Base-by-base conservation (phyloP, 441 rosid genomes). In the Populus tomentosa region DNA sequence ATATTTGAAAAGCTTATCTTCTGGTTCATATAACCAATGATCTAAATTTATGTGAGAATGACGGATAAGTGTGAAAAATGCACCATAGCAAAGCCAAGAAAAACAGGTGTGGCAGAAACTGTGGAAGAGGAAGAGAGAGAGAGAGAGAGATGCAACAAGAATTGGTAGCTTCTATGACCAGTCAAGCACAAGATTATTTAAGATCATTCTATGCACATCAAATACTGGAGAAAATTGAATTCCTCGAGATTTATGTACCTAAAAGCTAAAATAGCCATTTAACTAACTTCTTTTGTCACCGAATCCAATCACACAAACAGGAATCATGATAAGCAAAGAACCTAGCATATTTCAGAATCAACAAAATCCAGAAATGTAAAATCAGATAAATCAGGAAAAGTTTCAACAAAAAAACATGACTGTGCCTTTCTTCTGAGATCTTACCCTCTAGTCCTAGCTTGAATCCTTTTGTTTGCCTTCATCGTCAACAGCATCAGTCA, bases 401-500 rank as follows among this genome's bases (percentile, higher is more conserved):
- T 33, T 33, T 75, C 18, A 68, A 71, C 63, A 71, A 59, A 50
- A 80, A 64, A 66, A 66, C 42, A 42, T 53, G n/a, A 68, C 78
- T 64, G 63, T 69, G 64, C 40, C 73, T 74, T 65, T 79, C 82
- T 62, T 61, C 74, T 67, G 73, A 77, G 80, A 77, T 78, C 78
- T 83, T 84, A 84, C 85, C 79, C 32, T 64, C 77, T 74, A 38
- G 64, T 78, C 79, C 90, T 88, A 91, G 74, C 69, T 84, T 36
- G 88, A 85, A 84, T 85, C 85, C 84, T 91, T 90, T 40, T 90
- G 96, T 84, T 85, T 91, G 85, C 77, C 84, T 82, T 87, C 95
- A 71, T 76, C 83, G 20, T 77, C 93, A 70, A 91, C 84, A 32
- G 98, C 97, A 83, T 94, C 98, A 62, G 95, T 75, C 63, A 94